These are phyloP conservation scores for Suillus placidus DNA, from an alignment of 768 basidiomycete genomes.

Conservation along the genomic window DNA sequence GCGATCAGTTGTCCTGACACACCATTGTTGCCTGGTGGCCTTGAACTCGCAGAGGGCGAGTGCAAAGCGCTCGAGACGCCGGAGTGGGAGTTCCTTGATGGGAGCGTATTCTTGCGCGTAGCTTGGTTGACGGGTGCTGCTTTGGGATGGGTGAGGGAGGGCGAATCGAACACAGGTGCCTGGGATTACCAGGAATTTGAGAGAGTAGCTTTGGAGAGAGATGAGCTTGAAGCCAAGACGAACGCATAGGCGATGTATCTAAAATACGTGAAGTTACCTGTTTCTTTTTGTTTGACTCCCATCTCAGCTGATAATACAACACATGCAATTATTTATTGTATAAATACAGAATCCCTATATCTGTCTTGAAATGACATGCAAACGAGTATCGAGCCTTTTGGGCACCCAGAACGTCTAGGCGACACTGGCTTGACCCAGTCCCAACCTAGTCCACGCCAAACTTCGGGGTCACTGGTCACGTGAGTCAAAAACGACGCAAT, in stretches of 20 bases:
- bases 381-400: background rate
- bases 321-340: background rate
- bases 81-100: conserved; percentile 54
- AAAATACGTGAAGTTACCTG: background rate
- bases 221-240: conserved; percentile 19
- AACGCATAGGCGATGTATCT: background rate
- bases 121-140: conserved; percentile 55
- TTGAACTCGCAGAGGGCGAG: conserved; percentile 13
- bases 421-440: no score
- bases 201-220: conserved; percentile 21
- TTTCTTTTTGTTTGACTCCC: background rate
- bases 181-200: conserved; percentile 37
- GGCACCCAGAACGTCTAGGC: background rate
- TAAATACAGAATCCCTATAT: background rate
- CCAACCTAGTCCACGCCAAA: background rate
- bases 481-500: background rate
- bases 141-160: conserved; percentile 44
- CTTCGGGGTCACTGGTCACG: background rate
- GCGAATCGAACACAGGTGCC: conserved; percentile 29
- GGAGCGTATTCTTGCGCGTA: conserved; percentile 61
- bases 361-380: background rate
- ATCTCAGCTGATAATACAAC: background rate
- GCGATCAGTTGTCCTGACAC: background rate
- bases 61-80: conserved; percentile 41
- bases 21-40: background rate